phyloP scores from a whole-genome alignment of 768 basidiomycete species.

The Lanmaoa pseudosensibilis region DNA sequence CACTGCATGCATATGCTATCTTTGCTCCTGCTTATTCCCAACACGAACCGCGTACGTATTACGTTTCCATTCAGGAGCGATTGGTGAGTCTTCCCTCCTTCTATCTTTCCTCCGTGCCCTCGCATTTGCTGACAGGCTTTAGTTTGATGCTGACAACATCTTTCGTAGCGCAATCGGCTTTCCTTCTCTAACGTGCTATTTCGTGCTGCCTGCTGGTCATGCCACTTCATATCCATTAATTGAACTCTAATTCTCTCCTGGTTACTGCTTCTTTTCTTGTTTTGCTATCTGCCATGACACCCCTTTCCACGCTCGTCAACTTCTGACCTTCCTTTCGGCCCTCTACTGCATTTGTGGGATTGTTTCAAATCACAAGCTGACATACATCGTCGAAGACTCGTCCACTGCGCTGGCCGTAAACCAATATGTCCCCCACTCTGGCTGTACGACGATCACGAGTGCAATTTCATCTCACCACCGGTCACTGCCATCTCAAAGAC shows the following conservation, averaged over 20 bases:
- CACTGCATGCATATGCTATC: constrained; percentile 26
- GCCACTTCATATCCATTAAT: constrained; percentile 27
- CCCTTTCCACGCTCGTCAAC: constrained; percentile 7
- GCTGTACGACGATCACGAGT: constrained; percentile 4
- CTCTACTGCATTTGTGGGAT: constrained; percentile 2
- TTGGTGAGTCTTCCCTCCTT: constrained; percentile 15
- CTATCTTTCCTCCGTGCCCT: constrained; percentile 7
- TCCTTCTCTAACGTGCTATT: constrained; percentile 8
- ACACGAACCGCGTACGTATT: constrained; percentile 16
- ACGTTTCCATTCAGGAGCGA: constrained; percentile 23
- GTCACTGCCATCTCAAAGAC: constrained; percentile 1
- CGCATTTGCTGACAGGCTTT: constrained; percentile 16
- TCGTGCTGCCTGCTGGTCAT: constrained; percentile 12
- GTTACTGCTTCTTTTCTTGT: background rate
- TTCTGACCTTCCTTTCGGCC: constrained; percentile 1
- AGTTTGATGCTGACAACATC: constrained; percentile 14
- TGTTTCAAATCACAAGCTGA: constrained; percentile 4
- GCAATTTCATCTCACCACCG: constrained; percentile 12
- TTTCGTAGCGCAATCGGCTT: background rate
- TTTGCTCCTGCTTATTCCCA: constrained; percentile 22
- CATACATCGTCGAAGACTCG: background rate
- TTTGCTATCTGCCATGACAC: background rate
- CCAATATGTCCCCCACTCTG: background rate
- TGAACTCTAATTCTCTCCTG: constrained; percentile 23
- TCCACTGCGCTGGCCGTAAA: background rate